Evolutionary conservation across 2,329 filamentous ascomycete genomes (phyloP), one percentile per base, ranked within the genome.

Genomic region (Albifimbria verrucaria): DNA sequence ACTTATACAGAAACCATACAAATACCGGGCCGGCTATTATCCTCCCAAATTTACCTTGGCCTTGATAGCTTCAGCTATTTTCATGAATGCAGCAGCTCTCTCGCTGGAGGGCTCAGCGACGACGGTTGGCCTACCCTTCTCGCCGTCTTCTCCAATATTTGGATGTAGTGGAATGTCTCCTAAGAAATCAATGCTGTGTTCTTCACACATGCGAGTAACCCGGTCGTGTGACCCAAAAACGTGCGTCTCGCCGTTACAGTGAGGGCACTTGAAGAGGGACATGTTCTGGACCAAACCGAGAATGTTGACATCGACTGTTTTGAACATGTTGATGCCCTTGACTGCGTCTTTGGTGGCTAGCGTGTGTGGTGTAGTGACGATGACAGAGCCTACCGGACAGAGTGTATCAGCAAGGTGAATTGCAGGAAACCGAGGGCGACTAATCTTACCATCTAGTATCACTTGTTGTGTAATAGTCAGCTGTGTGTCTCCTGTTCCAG

Each of bases 401-500:
- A 23, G 9, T 23, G 28, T n/a, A 9, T 36, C 28, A 58, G 54
- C 32, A 28, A 43, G 46, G 49, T 22, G 23, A 39, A 23, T 10
- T 10, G 3, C 7, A 9, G 3, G 23, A 11, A 45, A 23, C 1
- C 18, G 18, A 18, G 39, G 23, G 20, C 21, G 6, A 45, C 10
- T 12, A 18, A 60, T n/a, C 75, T 67, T 74, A 79, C 92, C 93
- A 61, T 95, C 90, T 2, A 99, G 76, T n/a, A 89, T 78, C 11
- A 99, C 80, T 72, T 97, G 93, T 69, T 99, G 94, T 17, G 91
- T 93, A 56, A 99, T 94, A n/a, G 91, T 97, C 59, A 99, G 78
- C 67, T 99, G 94, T 1, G 93, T 93, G 65, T 99, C 94, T 22
- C 94, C 94, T 0, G 94, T 99, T 3, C 94, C 94, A 0, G 94